Evolutionary conservation across 345 rosid species (phyloP), one percentile per base, ranked within the genome.

Genomic region (Citrus inodora): DNA sequence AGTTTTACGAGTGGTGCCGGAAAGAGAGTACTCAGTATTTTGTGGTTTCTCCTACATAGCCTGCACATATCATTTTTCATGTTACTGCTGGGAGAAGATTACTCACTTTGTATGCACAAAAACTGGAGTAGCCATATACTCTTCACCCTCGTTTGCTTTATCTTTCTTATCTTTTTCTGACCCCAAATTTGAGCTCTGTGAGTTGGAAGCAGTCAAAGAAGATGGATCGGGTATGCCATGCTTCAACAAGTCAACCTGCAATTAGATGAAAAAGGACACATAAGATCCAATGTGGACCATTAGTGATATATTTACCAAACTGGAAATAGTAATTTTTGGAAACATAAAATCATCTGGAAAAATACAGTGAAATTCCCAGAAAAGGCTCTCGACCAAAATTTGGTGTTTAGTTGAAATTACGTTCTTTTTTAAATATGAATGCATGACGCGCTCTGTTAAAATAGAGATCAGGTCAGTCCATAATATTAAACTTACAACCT

Each of bases 191-290:
- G 90, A 81, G 82, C 85, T 83, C 67, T 82, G 89, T 14, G 83
- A 69, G 73, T 90, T 90, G 38, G 85, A 68, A 53, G 85, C 67
- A 37, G 83, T 71, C 35, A 88, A 75, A 28, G 83, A 87, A 85
- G 94, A 93, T 37, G 94, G 98, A 86, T 93, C 98, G 51, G 96
- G 92, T 78, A 93, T 90, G 71, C 91, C 89, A 83, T 92, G 94
- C 77, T 93, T 93, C 86, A 93, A 78, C 85, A 92, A 83, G 87
- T 90, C 98, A 74, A 93, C 96, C 98, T 93, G 90, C 74, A 82
- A 60, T 67, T 4, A 33, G 5, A 70, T 24, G 66, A 32, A 64
- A 25, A 33, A 8, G 42, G 58, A 37, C 30, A n/a, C 6, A 48
- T 22, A 42, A 76, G 46, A 25, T 48, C 33, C 9, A 53, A 2